phyloP scores from a whole-genome alignment of 371 early-diverging fungal genomes.

The Actinomortierella wolfii region DNA sequence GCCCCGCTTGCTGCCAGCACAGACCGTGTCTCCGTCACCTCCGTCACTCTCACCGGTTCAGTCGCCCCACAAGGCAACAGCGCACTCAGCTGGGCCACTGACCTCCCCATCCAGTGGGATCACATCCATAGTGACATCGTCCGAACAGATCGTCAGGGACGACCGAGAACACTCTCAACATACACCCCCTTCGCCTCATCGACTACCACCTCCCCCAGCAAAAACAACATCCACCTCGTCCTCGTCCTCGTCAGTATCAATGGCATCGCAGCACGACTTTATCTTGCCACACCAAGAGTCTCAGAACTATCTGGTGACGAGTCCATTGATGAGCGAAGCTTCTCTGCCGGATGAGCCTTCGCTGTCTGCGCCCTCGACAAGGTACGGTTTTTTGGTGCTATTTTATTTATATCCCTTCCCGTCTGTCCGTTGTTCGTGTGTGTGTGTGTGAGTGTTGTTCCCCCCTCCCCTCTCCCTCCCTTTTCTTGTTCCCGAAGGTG shows the following conservation, averaged over 20 bases:
- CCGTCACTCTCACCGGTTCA: conserved; percentile 1
- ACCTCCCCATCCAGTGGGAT: too few species aligned
- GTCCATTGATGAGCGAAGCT: conserved; percentile 43
- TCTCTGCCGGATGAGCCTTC: conserved; percentile 22
- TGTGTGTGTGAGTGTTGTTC: too few species aligned
- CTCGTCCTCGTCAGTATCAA: conserved; percentile 9
- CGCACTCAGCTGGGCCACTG: too few species aligned
- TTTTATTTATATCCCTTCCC: too few species aligned
- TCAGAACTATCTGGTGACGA: conserved; percentile 25
- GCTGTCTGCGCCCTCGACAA: too few species aligned
- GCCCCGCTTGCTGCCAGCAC: background rate
- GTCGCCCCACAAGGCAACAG: too few species aligned
- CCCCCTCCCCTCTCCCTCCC: too few species aligned
- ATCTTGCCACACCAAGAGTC: conserved; percentile 33
- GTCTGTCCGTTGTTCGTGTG: too few species aligned
- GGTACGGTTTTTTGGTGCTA: too few species aligned
- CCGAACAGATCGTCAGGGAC: too few species aligned
- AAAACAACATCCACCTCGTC: background rate
- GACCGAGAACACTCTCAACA: background rate
- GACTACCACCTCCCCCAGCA: background rate
- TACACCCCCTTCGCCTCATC: background rate
- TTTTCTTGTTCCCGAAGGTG: too few species aligned
- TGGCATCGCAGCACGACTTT: conserved; percentile 20
- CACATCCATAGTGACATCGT: too few species aligned
- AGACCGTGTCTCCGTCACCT: background rate